Base-by-base conservation (phyloP, 768 basidiomycete genomes). In the Mycena rebaudengoi region DNA sequence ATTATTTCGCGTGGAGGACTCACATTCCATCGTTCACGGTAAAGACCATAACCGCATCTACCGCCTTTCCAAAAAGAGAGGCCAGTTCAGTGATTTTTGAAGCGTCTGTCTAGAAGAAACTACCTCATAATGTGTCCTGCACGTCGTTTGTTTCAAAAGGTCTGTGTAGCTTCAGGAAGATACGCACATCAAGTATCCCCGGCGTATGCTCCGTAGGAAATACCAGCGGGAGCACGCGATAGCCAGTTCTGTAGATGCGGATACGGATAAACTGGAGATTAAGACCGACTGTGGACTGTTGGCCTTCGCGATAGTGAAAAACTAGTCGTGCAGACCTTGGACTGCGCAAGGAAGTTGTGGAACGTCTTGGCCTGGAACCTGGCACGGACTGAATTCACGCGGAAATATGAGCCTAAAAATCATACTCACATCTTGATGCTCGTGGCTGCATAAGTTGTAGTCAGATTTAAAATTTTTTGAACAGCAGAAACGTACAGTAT, bases 11-110 rank as follows among this genome's bases (percentile, higher is more conserved):
- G 20, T 49, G 48, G 2, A 21, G 11, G 28, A 49, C 48, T 29
- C 13, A 49, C 48, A 49, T 49, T 4, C 48, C 48, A 49, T 49
- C 48, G n/a, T 49, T 49, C n/a, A 49, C 48, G 7, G 48, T 49
- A 10, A 49, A 49, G 7, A 49, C 30, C 12, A 49, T 7, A 49
- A 33, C 30, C 48, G 29, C 48, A 20, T 49, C 48, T n/a, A 49
- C 48, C 14, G 48, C 48, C 29, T 49, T 30, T n/a, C n/a, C n/a
- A n/a, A n/a, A n/a, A n/a, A n/a, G n/a, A n/a, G n/a, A n/a, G n/a
- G n/a, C n/a, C n/a, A n/a, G n/a, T n/a, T n/a, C n/a, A n/a, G n/a
- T n/a, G n/a, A n/a, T n/a, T n/a, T n/a, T n/a, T n/a, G n/a, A n/a
- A n/a, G n/a, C n/a, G n/a, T n/a, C n/a, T n/a, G n/a, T n/a, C n/a